Evolutionary conservation across 495 filamentous ascomycete genomes (phyloP).

Genomic region (Penicilliopsis zonata): DNA sequence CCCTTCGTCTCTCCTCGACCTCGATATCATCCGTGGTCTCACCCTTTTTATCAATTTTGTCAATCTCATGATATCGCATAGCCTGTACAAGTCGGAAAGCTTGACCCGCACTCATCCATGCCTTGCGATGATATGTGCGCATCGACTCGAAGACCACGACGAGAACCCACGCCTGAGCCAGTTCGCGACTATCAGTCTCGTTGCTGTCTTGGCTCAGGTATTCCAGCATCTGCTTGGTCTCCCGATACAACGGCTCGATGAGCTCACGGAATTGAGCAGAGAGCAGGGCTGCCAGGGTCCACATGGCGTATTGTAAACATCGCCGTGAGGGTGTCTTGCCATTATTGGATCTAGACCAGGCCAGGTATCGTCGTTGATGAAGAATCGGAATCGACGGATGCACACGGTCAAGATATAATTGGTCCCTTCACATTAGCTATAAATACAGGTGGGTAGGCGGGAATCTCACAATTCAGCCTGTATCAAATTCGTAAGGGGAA

Average conservation of each 20-base stretch:
- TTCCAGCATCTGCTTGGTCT: constrained; percentile 36
- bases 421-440: constrained; percentile 22
- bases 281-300: constrained; percentile 37
- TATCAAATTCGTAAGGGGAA: constrained; percentile 17
- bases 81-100: constrained; percentile 42
- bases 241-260: constrained; percentile 32
- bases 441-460: background rate
- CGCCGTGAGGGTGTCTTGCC: too few species aligned
- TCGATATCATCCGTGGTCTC: constrained; percentile 13
- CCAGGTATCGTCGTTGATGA: constrained; percentile 32
- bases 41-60: constrained; percentile 13
- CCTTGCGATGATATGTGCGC: constrained; percentile 31
- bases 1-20: constrained; percentile 37
- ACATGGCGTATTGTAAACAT: constrained; percentile 46
- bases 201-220: constrained; percentile 9
- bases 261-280: constrained; percentile 40
- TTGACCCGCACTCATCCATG: constrained; percentile 41
- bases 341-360: constrained; percentile 21
- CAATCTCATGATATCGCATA: constrained; percentile 36
- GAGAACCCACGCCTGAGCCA: constrained; percentile 43
- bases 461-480: constrained; percentile 29
- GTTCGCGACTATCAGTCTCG: constrained; percentile 16
- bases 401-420: constrained; percentile 47
- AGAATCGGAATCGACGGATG: constrained; percentile 42
- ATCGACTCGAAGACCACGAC: constrained; percentile 41